phyloP scores from a whole-genome alignment of 2,329 filamentous ascomycete species.

The Penicillium nordicum region DNA sequence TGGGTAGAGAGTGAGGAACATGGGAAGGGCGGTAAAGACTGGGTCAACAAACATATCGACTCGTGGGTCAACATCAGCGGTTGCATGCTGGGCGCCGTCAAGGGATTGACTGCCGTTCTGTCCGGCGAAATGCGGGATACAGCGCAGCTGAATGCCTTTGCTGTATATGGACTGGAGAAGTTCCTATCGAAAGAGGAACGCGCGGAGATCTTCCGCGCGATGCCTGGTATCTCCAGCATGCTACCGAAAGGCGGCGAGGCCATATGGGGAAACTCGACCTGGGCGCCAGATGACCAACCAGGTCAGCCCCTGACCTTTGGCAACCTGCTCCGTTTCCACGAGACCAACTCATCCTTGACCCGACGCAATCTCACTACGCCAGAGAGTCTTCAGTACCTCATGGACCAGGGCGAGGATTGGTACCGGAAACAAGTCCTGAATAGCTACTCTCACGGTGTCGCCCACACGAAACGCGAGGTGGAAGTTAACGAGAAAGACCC shows the following conservation, averaged over 20 bases:
- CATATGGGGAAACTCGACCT: slow-evolving; percentile 87
- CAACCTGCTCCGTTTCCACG: slow-evolving; percentile 78
- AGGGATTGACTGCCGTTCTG: slow-evolving; percentile 83
- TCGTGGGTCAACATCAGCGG: slow-evolving; percentile 98
- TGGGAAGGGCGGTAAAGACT: slow-evolving; percentile 76
- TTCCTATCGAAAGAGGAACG: slow-evolving; percentile 88
- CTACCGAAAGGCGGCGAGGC: slow-evolving; percentile 88
- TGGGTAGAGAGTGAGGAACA: slow-evolving; percentile 76
- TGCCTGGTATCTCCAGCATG: slow-evolving; percentile 97
- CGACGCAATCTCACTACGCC: slow-evolving; percentile 74
- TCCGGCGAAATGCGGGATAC: slow-evolving; percentile 99
- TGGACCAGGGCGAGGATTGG: slow-evolving; percentile 78
- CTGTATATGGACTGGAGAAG: slow-evolving; percentile 93
- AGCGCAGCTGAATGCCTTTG: slow-evolving; percentile 91
- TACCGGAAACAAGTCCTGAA: slow-evolving; percentile 68
- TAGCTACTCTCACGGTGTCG: slow-evolving; percentile 86
- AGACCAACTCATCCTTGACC: slow-evolving; percentile 60
- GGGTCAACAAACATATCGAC: slow-evolving; percentile 87
- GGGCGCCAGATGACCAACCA: slow-evolving; percentile 81
- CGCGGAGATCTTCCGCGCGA: slow-evolving; percentile 89
- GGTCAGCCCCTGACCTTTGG: slow-evolving; percentile 73
- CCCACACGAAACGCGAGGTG: slow-evolving; percentile 73
- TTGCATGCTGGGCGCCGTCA: slow-evolving; percentile 93
- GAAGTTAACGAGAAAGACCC: slow-evolving; percentile 74
- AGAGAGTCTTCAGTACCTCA: slow-evolving; percentile 72